Percentiles rank a stretch among this genome's conserved stretches.
phyloP scores from a whole-genome alignment of 23 red algal species.

The Gracilaria gracilis region DNA sequence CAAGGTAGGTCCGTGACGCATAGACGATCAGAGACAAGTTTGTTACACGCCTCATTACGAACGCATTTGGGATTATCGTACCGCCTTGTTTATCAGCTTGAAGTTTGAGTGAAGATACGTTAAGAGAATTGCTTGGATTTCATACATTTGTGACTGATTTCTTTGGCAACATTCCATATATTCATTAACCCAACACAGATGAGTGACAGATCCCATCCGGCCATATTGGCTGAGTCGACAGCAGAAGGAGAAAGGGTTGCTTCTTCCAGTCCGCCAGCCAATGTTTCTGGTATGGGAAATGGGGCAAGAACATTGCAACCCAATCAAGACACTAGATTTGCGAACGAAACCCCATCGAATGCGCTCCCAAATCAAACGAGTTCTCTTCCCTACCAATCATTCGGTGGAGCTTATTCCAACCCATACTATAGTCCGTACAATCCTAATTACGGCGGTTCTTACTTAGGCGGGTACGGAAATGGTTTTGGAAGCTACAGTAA shows the following conservation, averaged over 20 bases:
- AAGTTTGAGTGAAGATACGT: not conserved
- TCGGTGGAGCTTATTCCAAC: slow-evolving; percentile 6
- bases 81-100: not conserved
- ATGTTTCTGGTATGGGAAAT: not conserved
- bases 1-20: not conserved
- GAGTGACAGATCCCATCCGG: not conserved
- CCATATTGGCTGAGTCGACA: not conserved
- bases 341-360: not conserved
- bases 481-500: slow-evolving; percentile 24
- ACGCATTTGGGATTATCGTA: too few relatives aligned
- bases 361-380: not conserved
- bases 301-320: not conserved
- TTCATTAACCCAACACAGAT: not conserved
- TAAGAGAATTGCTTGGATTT: not conserved
- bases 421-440: slow-evolving; percentile 13
- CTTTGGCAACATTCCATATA: not conserved
- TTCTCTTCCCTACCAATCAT: slow-evolving; percentile 3
- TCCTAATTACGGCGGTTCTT: slow-evolving; percentile 8
- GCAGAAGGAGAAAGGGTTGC: not conserved
- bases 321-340: not conserved
- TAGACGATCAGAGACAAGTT: not conserved
- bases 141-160: not conserved
- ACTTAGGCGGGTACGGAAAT: slow-evolving; percentile 8
- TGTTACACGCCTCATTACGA: not conserved
- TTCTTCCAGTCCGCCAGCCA: not conserved